A percentile compares a stretch with the other conserved stretches of the same genome.
Evolutionary conservation across 768 basidiomycete species (phyloP).

Genomic region (Pleurotus tuoliensis): DNA sequence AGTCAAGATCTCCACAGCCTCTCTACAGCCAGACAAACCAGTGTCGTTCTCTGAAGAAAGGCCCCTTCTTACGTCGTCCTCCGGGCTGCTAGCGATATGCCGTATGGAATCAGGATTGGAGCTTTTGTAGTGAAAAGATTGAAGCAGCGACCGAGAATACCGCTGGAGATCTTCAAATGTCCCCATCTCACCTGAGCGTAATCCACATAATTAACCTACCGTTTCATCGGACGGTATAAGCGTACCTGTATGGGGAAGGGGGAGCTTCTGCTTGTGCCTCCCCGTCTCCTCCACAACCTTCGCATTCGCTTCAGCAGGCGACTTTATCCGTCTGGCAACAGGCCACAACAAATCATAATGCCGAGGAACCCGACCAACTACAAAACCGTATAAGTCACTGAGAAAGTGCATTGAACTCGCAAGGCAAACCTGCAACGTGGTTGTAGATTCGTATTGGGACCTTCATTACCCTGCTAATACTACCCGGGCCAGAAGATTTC

Average conservation of each 20-base stretch:
- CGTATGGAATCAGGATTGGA: slow-evolving; percentile 12
- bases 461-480: slow-evolving; percentile 76
- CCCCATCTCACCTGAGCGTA: slow-evolving; percentile 10
- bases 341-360: slow-evolving; percentile 89
- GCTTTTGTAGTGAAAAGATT: slow-evolving; percentile 34
- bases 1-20: slow-evolving; percentile 89
- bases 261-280: slow-evolving; percentile 13
- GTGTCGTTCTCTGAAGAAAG: slow-evolving; percentile 31
- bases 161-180: slow-evolving; percentile 44
- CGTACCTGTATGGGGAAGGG: slow-evolving; percentile 21
- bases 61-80: slow-evolving; percentile 30
- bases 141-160: slow-evolving; percentile 52
- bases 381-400: neutral
- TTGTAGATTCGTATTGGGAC: slow-evolving; percentile 92
- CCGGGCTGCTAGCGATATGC: slow-evolving; percentile 3
- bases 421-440: slow-evolving; percentile 65
- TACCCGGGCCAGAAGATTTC: slow-evolving; percentile 37
- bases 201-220: neutral
- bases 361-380: slow-evolving; percentile 50
- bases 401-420: neutral
- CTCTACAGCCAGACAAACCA: slow-evolving; percentile 58
- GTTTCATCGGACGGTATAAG: neutral
- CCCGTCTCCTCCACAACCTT: slow-evolving; percentile 32
- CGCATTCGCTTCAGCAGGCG: slow-evolving; percentile 30
- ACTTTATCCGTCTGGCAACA: slow-evolving; percentile 38